Evolutionary conservation across 2,329 filamentous ascomycete species (phyloP), one percentile per base, ranked within the genome.

Genomic region (Xylariaceae sp.): DNA sequence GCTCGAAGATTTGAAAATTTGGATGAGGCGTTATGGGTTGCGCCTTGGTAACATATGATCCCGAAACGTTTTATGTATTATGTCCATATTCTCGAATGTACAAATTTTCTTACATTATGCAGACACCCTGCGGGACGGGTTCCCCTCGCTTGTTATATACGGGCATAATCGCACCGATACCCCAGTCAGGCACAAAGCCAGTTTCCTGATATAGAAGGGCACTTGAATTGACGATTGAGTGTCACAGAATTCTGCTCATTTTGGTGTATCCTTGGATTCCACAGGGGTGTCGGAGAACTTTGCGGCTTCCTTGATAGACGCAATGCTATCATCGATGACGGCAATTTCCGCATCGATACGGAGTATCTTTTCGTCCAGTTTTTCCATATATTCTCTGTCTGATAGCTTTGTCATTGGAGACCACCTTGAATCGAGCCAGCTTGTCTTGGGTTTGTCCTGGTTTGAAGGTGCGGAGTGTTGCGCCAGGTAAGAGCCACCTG

Each of bases 311-410:
- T 60, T 67, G n/a, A 73, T 54, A 30, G 65, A 64, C 2, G 67
- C 79, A 55, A 94, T 87, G 62, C 80, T 83, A 43, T 94, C 89
- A 60, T 94, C 87, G n/a, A 92, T 71, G 15, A 94, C 65, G 1
- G 88, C 81, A 61, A 94, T 87, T 58, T 92, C 86, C 3, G 83
- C 87, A 57, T 94, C 83, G 5, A 92, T 69, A 50, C 75, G 77
- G 32, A 92, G 69, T 15, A 91, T 66, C 68, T 84, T 89, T 63
- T 91, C 86, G 54, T 80, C 73, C 46, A 94, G 70, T 63, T 89
- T 83, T 3, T 74, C 69, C 53, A 80, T 79, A 61, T 94, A 94
- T 51, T 92, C 82, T 41, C 84, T 75, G 60, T 94, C 85, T 0
- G 81, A 81, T 17, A 95, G 68, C 1, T 75, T 75, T 53, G 76